These are phyloP conservation scores for Talaromyces pinophilus DNA, from an alignment of 2,329 filamentous ascomycete species.

Conservation along the genomic window DNA sequence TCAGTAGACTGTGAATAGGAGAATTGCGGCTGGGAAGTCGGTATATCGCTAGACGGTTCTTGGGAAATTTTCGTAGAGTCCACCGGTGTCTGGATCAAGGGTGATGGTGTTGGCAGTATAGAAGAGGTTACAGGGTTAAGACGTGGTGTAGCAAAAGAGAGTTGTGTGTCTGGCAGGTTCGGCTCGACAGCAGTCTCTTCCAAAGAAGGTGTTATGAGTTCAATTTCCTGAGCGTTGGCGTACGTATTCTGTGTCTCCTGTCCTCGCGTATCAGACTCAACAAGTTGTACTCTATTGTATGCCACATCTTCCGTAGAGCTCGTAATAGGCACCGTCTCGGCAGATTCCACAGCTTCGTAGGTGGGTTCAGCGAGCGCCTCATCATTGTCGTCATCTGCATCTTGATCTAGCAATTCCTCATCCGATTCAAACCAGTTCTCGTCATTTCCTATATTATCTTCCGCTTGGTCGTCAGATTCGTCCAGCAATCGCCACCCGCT, in stretches of 20 bases:
- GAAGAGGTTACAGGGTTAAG: conserved; percentile 43
- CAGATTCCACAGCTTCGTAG: background rate
- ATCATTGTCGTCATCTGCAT: conserved; percentile 5
- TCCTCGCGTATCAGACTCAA: background rate
- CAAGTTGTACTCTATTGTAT: background rate
- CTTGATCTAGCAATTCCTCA: conserved; percentile 19
- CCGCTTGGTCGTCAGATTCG: conserved; percentile 52
- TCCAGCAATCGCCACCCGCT: conserved; percentile 74
- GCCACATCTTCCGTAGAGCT: background rate
- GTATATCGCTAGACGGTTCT: background rate
- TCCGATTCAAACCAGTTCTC: conserved; percentile 22
- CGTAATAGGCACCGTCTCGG: background rate
- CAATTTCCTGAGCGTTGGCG: background rate
- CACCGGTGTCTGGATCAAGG: conserved; percentile 35
- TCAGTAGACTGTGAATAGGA: background rate
- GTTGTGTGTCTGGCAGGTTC: conserved; percentile 21
- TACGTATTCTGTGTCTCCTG: background rate
- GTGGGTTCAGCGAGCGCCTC: background rate
- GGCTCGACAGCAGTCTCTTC: background rate
- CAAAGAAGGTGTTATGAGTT: background rate
- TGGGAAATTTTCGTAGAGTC: conserved; percentile 19
- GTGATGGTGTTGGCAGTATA: conserved; percentile 43
- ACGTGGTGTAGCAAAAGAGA: conserved; percentile 40
- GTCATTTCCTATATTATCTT: conserved; percentile 8
- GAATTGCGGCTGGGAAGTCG: background rate